phyloP scores from a whole-genome alignment of 2,329 filamentous ascomycete genomes.

The Aspergillus ochraceus region DNA sequence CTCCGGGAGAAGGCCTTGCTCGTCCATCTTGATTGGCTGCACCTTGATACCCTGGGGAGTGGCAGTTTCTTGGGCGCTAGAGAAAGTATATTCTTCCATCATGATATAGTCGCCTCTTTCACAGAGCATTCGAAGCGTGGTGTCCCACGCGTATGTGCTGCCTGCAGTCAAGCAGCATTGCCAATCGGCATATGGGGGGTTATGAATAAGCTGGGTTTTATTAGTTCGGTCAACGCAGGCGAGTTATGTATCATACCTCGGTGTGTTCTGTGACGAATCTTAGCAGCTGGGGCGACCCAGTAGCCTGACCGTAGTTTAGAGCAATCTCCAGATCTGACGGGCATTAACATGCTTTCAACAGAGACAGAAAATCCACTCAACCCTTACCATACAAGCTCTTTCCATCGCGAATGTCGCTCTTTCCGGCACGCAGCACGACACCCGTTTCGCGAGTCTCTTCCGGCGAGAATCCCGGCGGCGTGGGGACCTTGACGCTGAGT shows the following conservation, averaged over 20 bases:
- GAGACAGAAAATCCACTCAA: not conserved
- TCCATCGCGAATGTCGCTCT: slow-evolving; percentile 74
- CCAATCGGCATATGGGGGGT: slow-evolving; percentile 90
- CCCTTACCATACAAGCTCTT: slow-evolving; percentile 53
- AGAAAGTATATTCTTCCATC: slow-evolving; percentile 90
- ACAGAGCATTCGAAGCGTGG: slow-evolving; percentile 78
- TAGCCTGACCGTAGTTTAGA: slow-evolving; percentile 90
- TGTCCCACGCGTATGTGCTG: slow-evolving; percentile 82
- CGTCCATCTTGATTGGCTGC: slow-evolving; percentile 64
- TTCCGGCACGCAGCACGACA: slow-evolving; percentile 66
- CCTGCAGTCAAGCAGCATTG: slow-evolving; percentile 78
- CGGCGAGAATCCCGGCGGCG: slow-evolving; percentile 69
- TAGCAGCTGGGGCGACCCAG: slow-evolving; percentile 81
- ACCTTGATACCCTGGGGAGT: slow-evolving; percentile 62
- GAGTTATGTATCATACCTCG: slow-evolving; percentile 52
- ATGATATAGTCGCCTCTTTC: slow-evolving; percentile 74
- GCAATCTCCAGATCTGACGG: slow-evolving; percentile 74
- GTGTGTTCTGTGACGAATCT: slow-evolving; percentile 94
- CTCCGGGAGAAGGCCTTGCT: slow-evolving; percentile 62
- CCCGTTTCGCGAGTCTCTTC: slow-evolving; percentile 63
- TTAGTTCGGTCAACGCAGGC: slow-evolving; percentile 9
- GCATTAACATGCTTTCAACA: not conserved
- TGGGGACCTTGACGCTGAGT: slow-evolving; percentile 71
- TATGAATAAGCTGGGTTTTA: slow-evolving; percentile 64
- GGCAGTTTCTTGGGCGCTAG: slow-evolving; percentile 69